These are phyloP conservation scores for Lactarius sanguifluus DNA, from an alignment of 768 basidiomycete species.

Conservation along the genomic window DNA sequence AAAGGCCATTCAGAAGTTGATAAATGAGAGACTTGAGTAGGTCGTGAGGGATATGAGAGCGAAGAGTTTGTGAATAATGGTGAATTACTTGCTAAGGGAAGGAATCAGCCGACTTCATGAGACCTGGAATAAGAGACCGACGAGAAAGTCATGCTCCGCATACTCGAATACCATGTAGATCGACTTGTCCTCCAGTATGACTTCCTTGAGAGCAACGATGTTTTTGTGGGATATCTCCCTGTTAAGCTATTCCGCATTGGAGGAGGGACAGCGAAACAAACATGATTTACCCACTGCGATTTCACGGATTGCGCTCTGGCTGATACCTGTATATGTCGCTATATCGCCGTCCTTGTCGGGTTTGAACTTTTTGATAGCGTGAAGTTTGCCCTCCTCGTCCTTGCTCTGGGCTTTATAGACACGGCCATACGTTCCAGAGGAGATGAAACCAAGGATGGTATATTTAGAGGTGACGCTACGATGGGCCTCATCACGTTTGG, in stretches of 20 bases:
- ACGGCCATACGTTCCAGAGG: constrained; percentile 96
- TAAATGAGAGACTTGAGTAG: constrained; percentile 93
- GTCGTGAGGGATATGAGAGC: constrained; percentile 66
- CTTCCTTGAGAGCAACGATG: constrained; percentile 86
- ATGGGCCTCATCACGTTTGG: constrained; percentile 69
- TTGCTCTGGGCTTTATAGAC: constrained; percentile 94
- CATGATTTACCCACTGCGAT: constrained; percentile 70
- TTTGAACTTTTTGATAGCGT: constrained; percentile 99
- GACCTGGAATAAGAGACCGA: constrained; percentile 40
- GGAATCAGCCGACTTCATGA: constrained; percentile 1
- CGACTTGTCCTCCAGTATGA: constrained; percentile 96
- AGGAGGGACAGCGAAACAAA: constrained; percentile 4
- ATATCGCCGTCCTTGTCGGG: constrained; percentile 99
- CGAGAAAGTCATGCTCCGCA: constrained; percentile 97
- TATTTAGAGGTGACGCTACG: constrained; percentile 78
- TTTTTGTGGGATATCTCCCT: constrained; percentile 90
- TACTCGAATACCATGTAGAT: constrained; percentile 99
- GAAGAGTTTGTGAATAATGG: constrained; percentile 90
- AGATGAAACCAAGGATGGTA: constrained; percentile 93
- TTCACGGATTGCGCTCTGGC: constrained; percentile 95
- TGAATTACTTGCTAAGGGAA: constrained; percentile 92
- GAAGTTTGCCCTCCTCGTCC: constrained; percentile 65
- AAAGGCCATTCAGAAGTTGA: constrained; percentile 90
- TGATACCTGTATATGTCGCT: constrained; percentile 93
- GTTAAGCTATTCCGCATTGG: constrained; percentile 60